A percentile compares a stretch with the other conserved stretches of the same genome.
Evolutionary conservation across 768 basidiomycete species (phyloP).

Genomic region (Erythrobasidium yunnanense): DNA sequence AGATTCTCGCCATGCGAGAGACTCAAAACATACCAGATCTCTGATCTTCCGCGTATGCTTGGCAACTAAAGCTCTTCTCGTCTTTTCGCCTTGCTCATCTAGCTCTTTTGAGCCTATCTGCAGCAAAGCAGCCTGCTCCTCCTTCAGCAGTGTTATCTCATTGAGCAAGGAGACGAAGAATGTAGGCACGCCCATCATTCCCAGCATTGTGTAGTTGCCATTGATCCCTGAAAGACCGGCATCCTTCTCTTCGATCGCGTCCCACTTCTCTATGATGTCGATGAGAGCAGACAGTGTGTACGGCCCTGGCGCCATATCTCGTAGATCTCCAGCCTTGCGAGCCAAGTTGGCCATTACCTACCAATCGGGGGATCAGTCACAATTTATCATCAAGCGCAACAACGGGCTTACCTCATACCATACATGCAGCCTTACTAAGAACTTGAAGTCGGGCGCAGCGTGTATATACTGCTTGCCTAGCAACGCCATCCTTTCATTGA

Average conservation of each 20-base stretch:
- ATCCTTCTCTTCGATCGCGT: background rate
- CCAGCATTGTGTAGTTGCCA: slow-evolving; percentile 14
- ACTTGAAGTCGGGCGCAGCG: slow-evolving; percentile 3
- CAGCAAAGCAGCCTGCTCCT: background rate
- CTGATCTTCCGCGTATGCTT: slow-evolving; percentile 21
- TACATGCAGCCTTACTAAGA: slow-evolving; percentile 21
- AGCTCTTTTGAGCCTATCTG: background rate
- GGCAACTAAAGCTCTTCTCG: slow-evolving; percentile 1
- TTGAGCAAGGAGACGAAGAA: slow-evolving; percentile 20
- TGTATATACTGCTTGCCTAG: background rate
- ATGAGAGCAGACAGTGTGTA: slow-evolving; percentile 12
- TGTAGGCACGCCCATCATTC: slow-evolving; percentile 7
- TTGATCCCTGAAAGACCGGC: slow-evolving; percentile 16
- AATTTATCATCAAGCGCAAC: background rate
- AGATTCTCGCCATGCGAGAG: no score
- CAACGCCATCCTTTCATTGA: slow-evolving; percentile 9
- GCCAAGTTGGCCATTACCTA: slow-evolving; percentile 17
- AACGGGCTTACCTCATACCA: slow-evolving; percentile 14
- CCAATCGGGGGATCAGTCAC: background rate
- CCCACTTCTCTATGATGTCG: slow-evolving; percentile 17
- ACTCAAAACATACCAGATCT: slow-evolving; percentile 8
- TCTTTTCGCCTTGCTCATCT: background rate
- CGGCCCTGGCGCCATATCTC: background rate
- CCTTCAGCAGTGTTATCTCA: slow-evolving; percentile 16
- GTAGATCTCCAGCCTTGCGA: slow-evolving; percentile 5